Evolutionary conservation across 2,329 filamentous ascomycete genomes (phyloP).

Genomic region (Penicillium sp.): DNA sequence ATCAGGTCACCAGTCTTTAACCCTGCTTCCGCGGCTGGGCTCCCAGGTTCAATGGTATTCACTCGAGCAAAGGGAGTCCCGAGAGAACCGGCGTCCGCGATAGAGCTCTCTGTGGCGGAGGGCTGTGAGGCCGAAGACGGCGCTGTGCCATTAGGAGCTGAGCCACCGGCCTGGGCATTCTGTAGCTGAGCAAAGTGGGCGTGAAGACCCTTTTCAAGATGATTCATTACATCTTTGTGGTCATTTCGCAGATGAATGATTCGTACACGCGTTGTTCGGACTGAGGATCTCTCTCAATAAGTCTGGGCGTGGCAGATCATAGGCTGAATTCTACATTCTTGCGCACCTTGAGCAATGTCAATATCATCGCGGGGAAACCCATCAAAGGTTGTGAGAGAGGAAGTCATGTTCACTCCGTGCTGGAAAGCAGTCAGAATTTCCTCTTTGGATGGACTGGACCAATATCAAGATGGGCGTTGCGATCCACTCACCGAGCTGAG

Average conservation of each 20-base stretch:
- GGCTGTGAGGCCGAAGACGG: conserved; percentile 20
- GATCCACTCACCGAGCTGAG: conserved; percentile 68
- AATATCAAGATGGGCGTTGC: background rate
- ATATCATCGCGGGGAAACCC: conserved; percentile 90
- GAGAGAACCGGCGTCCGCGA: conserved; percentile 29
- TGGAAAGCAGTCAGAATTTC: conserved; percentile 35
- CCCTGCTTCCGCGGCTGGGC: conserved; percentile 78
- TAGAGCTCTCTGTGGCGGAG: conserved; percentile 19
- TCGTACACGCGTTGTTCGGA: conserved; percentile 84
- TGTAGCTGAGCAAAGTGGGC: conserved; percentile 74
- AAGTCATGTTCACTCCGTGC: conserved; percentile 93
- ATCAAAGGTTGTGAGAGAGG: conserved; percentile 76
- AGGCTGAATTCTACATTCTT: background rate
- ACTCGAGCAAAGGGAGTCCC: conserved; percentile 78
- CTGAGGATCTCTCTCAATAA: conserved; percentile 41
- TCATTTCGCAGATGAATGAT: conserved; percentile 90
- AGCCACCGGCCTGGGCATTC: conserved; percentile 41
- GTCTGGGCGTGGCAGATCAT: background rate
- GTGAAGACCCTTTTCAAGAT: conserved; percentile 80
- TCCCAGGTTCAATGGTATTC: conserved; percentile 69
- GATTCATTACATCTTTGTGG: conserved; percentile 79
- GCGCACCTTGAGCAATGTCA: conserved; percentile 84
- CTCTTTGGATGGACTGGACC: conserved; percentile 11
- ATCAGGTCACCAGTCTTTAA: conserved; percentile 75
- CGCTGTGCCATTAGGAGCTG: conserved; percentile 20